Evolutionary conservation across 2,329 filamentous ascomycete species (phyloP), one percentile per base, ranked within the genome.

Genomic region (Talaromyces islandicus): DNA sequence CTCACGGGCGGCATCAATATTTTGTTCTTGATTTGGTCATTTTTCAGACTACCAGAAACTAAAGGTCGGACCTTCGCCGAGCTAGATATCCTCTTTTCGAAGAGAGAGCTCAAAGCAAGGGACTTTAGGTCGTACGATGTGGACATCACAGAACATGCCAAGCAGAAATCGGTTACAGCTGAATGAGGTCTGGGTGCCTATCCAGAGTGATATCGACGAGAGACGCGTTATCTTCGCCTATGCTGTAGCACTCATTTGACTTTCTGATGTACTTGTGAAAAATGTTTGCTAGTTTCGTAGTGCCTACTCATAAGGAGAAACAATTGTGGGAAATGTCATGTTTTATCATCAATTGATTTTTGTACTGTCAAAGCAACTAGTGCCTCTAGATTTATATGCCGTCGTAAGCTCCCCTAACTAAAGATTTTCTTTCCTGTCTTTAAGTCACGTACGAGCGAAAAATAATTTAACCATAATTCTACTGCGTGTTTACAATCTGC

Each of bases 61-160:
- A 71, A 70, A 57, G 73, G 69, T 17, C 62, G 74, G 30, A 73
- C 72, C 17, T 75, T 70, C 62, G 69, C 67, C 17, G 76, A 78
- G 65, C 60, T 78, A 19, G 76, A 77, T 61, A 67, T 76, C 14
- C 57, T 79, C 50, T 79, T 79, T 92, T 0, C 91, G 91, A 0
- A 91, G 63, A 79, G 82, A 1, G 78, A 57, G 17, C 35, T 60
- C 19, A 53, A 54, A 48, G 35, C 59, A 10, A 57, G 35, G 24
- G 59, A 60, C 12, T 60, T 60, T 29, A 53, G 30, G 30, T 54
- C 50, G 2, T 50, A 54, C 35, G 4, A 57, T 9, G 59, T 60
- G 32, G 38, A 57, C n/a, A 52, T 60, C 21, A 14, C 54, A 6
- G 59, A 60, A 30, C 53, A 51, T 25, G 25, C 12, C 21, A 38